Conservation (phyloP, 2,329 filamentous ascomycete genomes). For the Beauveria sp. region DNA sequence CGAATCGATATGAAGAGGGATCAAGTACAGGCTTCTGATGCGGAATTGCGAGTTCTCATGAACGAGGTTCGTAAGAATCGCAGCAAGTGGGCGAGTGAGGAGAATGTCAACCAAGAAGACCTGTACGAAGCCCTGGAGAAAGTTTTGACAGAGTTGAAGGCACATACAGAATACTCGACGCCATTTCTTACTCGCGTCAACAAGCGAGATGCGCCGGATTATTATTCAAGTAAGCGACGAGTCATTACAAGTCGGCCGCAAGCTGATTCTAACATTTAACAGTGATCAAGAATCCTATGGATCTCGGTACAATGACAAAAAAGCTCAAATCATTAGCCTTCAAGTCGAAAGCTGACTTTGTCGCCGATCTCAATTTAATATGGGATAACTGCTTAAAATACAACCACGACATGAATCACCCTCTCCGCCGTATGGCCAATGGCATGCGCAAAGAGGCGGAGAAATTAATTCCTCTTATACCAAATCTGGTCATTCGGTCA, state of each 20-base stretch:
- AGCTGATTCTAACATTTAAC: conserved; percentile 18
- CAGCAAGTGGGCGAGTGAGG: conserved; percentile 98
- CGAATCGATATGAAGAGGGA: conserved; percentile 90
- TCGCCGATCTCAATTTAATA: conserved; percentile 85
- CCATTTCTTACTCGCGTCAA: conserved; percentile 91
- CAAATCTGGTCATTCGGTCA: conserved; percentile 82
- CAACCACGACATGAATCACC: conserved; percentile 83
- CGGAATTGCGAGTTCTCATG: conserved; percentile 84
- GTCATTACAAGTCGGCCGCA: conserved; percentile 16
- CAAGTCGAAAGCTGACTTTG: conserved; percentile 90
- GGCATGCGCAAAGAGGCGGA: conserved; percentile 97
- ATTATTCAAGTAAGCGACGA: conserved; percentile 67
- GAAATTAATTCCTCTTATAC: conserved; percentile 90
- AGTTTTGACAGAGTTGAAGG: conserved; percentile 92
- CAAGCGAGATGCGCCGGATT: conserved; percentile 94
- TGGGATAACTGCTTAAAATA: conserved; percentile 97
- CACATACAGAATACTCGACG: conserved; percentile 94
- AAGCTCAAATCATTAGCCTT: conserved; percentile 77
- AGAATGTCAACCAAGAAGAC: conserved; percentile 95
- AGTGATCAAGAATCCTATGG: conserved; percentile 97
- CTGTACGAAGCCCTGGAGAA: conserved; percentile 95
- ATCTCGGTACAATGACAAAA: conserved; percentile 96
- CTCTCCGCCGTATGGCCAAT: conserved; percentile 83
- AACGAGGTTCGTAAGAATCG: conserved; percentile 96
- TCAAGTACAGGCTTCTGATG: conserved; percentile 84